Evolutionary conservation across 495 filamentous ascomycete species (phyloP), one percentile per base, ranked within the genome.

Genomic region (Penicillium desertorum): DNA sequence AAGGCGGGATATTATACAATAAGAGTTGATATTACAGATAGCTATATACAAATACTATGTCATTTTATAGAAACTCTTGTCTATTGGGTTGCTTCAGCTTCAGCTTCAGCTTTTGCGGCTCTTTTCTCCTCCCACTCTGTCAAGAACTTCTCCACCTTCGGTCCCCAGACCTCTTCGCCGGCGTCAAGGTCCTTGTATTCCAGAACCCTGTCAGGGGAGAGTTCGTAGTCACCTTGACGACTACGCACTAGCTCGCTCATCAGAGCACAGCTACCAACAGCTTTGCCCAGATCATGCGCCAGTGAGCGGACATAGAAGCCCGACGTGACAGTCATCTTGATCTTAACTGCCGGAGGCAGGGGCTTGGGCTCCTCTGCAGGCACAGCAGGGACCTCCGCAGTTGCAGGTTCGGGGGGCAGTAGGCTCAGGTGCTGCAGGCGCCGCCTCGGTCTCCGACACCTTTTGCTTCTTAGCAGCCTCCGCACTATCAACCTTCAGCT

Each of bases 291-390:
- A 64, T 99, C 95, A 64, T 98, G 91, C 53, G 90, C 89, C 43
- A 99, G 80, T 34, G 88, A 92, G 53, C 94, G 89, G 41, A 99
- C 94, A 73, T 99, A 99, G 79, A 98, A 99, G 42, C 94, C 94
- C 4, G 91, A 96, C 5, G 91, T 87, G 41, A 96, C 94, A 1
- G 88, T 96, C 89, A 99, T 91, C 54, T 86, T 83, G 48, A 99
- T 82, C 67, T 82, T 88, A 41, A 84, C 86, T 8, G 92, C 92
- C 2, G 91, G 83, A 8, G 88, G 85, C 8, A 53, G 75, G 20
- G 67, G 60, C 46, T 59, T 56, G 19, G 60, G 58, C 45, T 72
- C 66, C 57, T 65, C 45, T 17, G 54, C 27, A 19, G 56, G 29
- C 20, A 49, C 29, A 16, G 41, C 39, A 19, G 67, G 34, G 14